Percentiles rank a stretch among this genome's conserved stretches.
Conservation (phyloP, 768 basidiomycete genomes). For the Lactarius hatsudake region DNA sequence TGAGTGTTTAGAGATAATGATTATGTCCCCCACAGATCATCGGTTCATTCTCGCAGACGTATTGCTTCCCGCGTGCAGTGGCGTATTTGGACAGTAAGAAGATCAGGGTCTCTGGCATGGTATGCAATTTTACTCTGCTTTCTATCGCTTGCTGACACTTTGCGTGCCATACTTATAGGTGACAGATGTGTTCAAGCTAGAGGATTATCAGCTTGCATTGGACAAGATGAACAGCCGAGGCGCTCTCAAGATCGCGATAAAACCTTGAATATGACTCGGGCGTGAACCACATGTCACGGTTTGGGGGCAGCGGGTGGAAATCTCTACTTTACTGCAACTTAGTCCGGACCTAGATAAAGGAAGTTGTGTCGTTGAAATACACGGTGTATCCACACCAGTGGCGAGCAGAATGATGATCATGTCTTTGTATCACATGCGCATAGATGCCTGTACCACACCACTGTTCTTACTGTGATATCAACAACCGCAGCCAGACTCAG, state of each 20-base stretch:
- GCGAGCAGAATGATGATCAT: background rate
- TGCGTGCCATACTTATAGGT: conserved; percentile 35
- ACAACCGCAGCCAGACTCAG: no score
- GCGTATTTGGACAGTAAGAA: conserved; percentile 87
- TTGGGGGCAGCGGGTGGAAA: background rate
- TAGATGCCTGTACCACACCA: no score
- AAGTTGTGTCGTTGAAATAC: background rate
- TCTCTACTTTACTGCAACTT: background rate
- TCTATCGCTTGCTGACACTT: background rate
- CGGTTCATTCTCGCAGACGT: conserved; percentile 86
- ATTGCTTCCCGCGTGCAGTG: conserved; percentile 88
- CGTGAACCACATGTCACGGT: background rate
- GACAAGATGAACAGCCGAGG: conserved; percentile 62
- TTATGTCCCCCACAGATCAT: conserved; percentile 57
- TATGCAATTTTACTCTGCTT: conserved; percentile 33
- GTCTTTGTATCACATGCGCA: background rate
- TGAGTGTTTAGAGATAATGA: background rate
- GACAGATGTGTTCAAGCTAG: conserved; percentile 55
- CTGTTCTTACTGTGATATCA: no score
- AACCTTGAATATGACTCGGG: conserved; percentile 35
- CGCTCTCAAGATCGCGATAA: conserved; percentile 52
- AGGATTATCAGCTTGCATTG: conserved; percentile 61
- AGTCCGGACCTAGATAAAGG: background rate
- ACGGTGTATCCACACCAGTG: background rate
- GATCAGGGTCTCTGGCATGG: conserved; percentile 79